Conservation (phyloP, 75 land plant genomes). For the Ceratopteris richardii region DNA sequence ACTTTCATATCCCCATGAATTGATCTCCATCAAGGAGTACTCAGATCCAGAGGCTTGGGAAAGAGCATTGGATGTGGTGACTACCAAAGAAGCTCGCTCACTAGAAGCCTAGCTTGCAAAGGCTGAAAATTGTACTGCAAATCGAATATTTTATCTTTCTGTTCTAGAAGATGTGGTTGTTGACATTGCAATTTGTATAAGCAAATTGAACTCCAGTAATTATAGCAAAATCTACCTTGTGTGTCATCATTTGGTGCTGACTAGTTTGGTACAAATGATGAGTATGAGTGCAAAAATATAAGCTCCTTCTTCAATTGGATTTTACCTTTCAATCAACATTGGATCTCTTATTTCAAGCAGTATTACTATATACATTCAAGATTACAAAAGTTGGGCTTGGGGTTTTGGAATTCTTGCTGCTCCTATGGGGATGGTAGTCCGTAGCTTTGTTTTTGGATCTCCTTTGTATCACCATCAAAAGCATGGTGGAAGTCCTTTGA, state of each 20-base stretch:
- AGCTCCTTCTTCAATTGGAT: constrained; percentile 96
- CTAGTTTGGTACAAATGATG: constrained; percentile 77
- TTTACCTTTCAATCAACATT: constrained; percentile 72
- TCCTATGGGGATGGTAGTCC: constrained; percentile 53
- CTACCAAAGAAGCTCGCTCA: no score
- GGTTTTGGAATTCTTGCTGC: constrained; percentile 78
- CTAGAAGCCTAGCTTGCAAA: no score
- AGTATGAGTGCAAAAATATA: constrained; percentile 51
- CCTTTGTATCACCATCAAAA: constrained; percentile 54
- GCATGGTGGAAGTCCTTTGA: constrained; percentile 79
- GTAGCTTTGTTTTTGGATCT: constrained; percentile 58
- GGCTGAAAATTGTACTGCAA: no score
- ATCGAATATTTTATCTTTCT: no score
- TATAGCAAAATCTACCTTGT: no score
- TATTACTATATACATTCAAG: constrained; percentile 73
- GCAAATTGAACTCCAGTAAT: no score
- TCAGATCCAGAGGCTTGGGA: no score
- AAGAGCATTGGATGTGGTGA: no score
- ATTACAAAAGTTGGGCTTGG: constrained; percentile 79
- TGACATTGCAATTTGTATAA: no score
- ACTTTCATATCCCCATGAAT: no score
- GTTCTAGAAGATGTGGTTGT: no score
- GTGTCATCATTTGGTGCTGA: constrained; percentile 91
- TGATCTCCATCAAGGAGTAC: no score
- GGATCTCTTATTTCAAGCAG: constrained; percentile 73